Evolutionary conservation across 73 alveolate genomes (phyloP).

Genomic region (Paramecium sexaurelia): DNA sequence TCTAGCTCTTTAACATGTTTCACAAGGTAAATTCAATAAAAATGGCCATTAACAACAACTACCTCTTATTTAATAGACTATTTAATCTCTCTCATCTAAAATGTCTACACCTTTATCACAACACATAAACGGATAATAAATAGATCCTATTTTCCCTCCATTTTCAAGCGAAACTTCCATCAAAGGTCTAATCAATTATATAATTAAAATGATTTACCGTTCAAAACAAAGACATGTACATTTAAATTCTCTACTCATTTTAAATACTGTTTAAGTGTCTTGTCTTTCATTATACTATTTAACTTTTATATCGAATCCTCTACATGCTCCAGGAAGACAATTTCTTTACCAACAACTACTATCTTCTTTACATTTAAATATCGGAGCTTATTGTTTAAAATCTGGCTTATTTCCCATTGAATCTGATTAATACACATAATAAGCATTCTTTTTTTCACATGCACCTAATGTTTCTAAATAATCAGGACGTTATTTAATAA

Average conservation of each 20-base stretch:
- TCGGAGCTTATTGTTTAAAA: neutral
- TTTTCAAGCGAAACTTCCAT: neutral
- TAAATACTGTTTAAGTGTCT: neutral
- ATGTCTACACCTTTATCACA: slow-evolving; percentile 53
- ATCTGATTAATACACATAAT: neutral
- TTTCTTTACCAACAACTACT: neutral
- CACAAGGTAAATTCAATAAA: slow-evolving; percentile 24
- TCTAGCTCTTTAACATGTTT: slow-evolving; percentile 49
- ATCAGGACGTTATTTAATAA: slow-evolving; percentile 24
- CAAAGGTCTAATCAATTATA: neutral
- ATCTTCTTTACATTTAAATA: neutral
- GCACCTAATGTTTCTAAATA: neutral
- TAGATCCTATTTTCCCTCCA: neutral
- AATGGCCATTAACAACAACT: slow-evolving; percentile 61
- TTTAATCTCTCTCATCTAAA: neutral
- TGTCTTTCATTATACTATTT: neutral
- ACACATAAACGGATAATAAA: slow-evolving; percentile 23
- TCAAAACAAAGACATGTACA: slow-evolving; percentile 24
- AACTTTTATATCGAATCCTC: neutral
- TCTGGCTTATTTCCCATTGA: slow-evolving; percentile 17
- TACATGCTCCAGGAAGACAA: slow-evolving; percentile 48
- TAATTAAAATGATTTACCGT: neutral
- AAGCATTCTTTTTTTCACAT: neutral
- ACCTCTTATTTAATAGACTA: neutral
- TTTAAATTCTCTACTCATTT: neutral